A percentile compares a stretch with the other conserved stretches of the same genome.
Conservation (phyloP, 768 basidiomycete genomes). For the Suillus ampliporus region DNA sequence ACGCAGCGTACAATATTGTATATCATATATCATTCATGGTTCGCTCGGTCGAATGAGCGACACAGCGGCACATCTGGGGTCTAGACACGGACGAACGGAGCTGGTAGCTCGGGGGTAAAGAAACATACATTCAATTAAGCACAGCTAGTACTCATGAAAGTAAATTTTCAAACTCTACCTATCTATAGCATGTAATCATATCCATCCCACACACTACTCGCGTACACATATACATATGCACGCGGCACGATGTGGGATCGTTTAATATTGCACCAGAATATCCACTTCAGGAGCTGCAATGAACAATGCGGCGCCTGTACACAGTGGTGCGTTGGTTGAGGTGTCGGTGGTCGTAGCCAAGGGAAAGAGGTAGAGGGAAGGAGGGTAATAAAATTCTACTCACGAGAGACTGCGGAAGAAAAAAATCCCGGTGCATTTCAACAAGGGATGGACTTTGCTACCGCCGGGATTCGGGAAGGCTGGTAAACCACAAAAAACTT, state of each 20-base stretch:
- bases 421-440: no score
- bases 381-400: background rate
- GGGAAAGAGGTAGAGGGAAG: background rate
- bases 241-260: slow-evolving; percentile 6
- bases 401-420: background rate
- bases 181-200: background rate
- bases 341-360: background rate
- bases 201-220: slow-evolving; percentile 1
- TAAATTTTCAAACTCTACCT: background rate
- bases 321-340: slow-evolving; percentile 30
- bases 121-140: background rate
- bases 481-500: no score
- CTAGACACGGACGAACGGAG: background rate
- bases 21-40: no score
- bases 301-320: slow-evolving; percentile 37
- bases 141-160: background rate
- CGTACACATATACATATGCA: background rate
- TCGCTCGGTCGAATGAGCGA: no score
- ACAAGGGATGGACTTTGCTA: background rate
- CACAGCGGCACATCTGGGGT: no score
- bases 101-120: background rate
- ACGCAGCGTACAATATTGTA: no score
- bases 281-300: slow-evolving; percentile 40
- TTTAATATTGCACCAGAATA: slow-evolving; percentile 33
- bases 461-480: background rate